Base-by-base conservation (phyloP, 495 filamentous ascomycete genomes). In the Podospora pseudoanserina region DNA sequence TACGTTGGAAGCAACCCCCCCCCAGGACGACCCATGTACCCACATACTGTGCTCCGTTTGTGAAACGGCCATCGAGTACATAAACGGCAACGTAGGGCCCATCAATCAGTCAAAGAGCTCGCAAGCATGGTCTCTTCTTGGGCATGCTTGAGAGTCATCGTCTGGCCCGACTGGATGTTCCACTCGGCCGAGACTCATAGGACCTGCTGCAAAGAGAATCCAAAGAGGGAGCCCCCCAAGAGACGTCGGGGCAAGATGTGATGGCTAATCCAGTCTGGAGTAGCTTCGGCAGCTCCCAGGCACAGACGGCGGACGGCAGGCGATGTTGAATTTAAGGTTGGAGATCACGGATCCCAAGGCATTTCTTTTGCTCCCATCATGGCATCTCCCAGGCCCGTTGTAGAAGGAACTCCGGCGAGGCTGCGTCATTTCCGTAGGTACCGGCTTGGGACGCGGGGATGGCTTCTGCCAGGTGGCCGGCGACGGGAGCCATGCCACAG, bases 341-440 rank as follows among this genome's bases (percentile, higher is more conserved):
- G 56, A 65, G 72, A 71, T 74, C 70, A 67, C 71, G 67, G 72
- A 71, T 68, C 68, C 39, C 9, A 69, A 59, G 56, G 65, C 55
- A 54, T 59, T 39, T 66, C 64, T 64, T 67, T 65, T 62, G 70
- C 30, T 23, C n/a, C 67, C 70, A 64, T 56, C 61, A 63, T 18
- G 16, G n/a, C 30, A 11, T 32, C 62, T 70, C 71, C 73, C 71
- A 75, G 68, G 60, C 75, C 75, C 26, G 34, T 75, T 77, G 68
- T 66, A 77, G 75, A 72, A 75, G 68, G 65, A 77, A 60, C 66
- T 72, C 75, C 75, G 75, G 64, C 32, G 30, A 18, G 54, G 64
- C 53, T 72, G 69, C 69, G 70, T 68, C 71, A 70, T 70, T 49
- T 49, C 2, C 39, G 6, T 49, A 16, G 39, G 39, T 69, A 66